These are phyloP conservation scores for Botrytis galanthina DNA, from an alignment of 2,329 filamentous ascomycete species.

Conservation along the genomic window DNA sequence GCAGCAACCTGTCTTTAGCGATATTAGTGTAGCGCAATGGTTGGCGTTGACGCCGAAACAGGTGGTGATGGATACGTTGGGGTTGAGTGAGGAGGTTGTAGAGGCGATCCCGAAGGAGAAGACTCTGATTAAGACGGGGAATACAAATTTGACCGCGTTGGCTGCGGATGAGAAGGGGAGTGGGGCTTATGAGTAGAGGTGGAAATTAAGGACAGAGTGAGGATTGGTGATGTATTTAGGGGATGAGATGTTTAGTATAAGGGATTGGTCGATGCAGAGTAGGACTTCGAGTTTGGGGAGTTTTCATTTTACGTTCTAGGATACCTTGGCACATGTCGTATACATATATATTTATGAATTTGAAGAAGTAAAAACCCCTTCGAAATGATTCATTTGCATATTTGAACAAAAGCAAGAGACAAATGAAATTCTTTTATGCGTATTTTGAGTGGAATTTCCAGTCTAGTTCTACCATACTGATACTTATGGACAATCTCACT, in stretches of 20 bases:
- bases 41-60: constrained; percentile 45
- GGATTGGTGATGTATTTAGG: not conserved
- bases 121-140: constrained; percentile 45
- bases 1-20: constrained; percentile 44
- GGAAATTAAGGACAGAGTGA: no score
- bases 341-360: not conserved
- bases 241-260: not conserved
- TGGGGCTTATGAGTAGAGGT: constrained; percentile 25
- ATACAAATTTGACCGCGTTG: constrained; percentile 33
- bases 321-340: not conserved
- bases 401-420: not conserved
- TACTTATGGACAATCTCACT: not conserved
- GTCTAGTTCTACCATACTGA: not conserved
- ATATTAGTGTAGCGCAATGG: constrained; percentile 58
- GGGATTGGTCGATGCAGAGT: not conserved
- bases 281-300: not conserved
- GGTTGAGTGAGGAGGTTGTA: constrained; percentile 41
- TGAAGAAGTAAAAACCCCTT: not conserved
- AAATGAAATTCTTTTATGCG: not conserved
- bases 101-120: constrained; percentile 44
- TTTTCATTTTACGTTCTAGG: not conserved
- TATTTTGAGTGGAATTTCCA: not conserved
- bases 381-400: not conserved
- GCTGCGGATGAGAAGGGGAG: constrained; percentile 27
- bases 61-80: constrained; percentile 34